Conservation (phyloP, 768 basidiomycete species). For the Trametes cubensis region DNA sequence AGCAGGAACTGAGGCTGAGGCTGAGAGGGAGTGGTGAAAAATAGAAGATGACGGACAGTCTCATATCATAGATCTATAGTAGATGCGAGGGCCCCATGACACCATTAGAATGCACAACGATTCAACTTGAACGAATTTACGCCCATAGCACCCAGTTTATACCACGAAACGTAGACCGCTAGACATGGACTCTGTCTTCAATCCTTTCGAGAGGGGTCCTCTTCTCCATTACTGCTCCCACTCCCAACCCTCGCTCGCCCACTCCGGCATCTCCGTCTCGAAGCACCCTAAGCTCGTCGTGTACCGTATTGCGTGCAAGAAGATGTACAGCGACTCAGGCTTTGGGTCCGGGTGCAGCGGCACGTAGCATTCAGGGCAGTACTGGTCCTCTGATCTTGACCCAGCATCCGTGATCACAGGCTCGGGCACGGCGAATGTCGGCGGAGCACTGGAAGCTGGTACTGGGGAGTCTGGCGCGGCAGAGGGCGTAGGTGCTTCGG, state of each 20-base stretch:
- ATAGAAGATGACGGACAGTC: too few species aligned
- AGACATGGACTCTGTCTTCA: neutral
- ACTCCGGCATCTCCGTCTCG: constrained; percentile 85
- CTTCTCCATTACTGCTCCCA: constrained; percentile 48
- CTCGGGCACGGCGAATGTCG: constrained; percentile 8
- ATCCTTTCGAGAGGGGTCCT: neutral
- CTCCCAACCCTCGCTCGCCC: constrained; percentile 77
- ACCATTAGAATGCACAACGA: neutral
- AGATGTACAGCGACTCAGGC: constrained; percentile 92
- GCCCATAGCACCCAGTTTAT: too few species aligned
- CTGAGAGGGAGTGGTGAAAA: neutral
- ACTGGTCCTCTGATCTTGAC: constrained; percentile 41
- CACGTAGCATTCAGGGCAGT: constrained; percentile 90
- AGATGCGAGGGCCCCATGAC: neutral
- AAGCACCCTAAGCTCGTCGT: constrained; percentile 81
- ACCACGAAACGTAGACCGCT: too few species aligned
- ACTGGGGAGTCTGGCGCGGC: constrained; percentile 29
- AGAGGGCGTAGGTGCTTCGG: constrained; percentile 22
- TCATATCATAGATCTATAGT: too few species aligned
- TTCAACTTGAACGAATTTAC: neutral
- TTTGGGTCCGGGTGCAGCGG: constrained; percentile 92
- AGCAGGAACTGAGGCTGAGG: neutral
- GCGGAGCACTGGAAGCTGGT: neutral
- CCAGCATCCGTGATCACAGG: constrained; percentile 21
- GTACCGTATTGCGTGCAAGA: constrained; percentile 89